phyloP scores from a whole-genome alignment of 371 early-diverging fungal genomes.

The Zychaea mexicana region DNA sequence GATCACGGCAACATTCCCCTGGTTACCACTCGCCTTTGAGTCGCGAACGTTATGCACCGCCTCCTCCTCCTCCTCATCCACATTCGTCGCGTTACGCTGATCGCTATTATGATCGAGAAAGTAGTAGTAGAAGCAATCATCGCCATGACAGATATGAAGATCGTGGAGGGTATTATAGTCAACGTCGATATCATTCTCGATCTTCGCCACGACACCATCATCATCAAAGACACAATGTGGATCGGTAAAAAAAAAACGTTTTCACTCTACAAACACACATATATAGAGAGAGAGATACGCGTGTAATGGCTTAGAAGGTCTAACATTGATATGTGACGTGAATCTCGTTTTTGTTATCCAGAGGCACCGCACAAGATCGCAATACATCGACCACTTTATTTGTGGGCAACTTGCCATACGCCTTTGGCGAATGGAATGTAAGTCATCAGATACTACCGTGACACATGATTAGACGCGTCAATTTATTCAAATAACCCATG shows the following conservation, averaged over 20 bases:
- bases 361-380: slow-evolving; percentile 70
- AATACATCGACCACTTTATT: slow-evolving; percentile 66
- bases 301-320: too few relatives aligned
- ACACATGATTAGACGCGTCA: neutral
- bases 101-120: slow-evolving; percentile 27
- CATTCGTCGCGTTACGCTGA: slow-evolving; percentile 27
- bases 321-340: too few relatives aligned
- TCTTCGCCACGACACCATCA: slow-evolving; percentile 17
- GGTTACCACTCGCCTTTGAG: too few relatives aligned
- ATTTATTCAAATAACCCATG: neutral
- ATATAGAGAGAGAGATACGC: too few relatives aligned
- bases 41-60: neutral
- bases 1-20: neutral
- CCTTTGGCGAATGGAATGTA: slow-evolving; percentile 70
- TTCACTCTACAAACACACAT: neutral
- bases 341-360: slow-evolving; percentile 6
- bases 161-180: slow-evolving; percentile 40
- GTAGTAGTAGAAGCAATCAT: too few relatives aligned
- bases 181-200: slow-evolving; percentile 30
- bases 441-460: neutral
- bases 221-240: slow-evolving; percentile 60
- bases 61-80: slow-evolving; percentile 12
- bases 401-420: slow-evolving; percentile 84
- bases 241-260: slow-evolving; percentile 31
- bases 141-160: slow-evolving; percentile 25